Evolutionary conservation across 176 grass and related monocot genomes (phyloP).

Genomic region (Aegilops bicornis): DNA sequence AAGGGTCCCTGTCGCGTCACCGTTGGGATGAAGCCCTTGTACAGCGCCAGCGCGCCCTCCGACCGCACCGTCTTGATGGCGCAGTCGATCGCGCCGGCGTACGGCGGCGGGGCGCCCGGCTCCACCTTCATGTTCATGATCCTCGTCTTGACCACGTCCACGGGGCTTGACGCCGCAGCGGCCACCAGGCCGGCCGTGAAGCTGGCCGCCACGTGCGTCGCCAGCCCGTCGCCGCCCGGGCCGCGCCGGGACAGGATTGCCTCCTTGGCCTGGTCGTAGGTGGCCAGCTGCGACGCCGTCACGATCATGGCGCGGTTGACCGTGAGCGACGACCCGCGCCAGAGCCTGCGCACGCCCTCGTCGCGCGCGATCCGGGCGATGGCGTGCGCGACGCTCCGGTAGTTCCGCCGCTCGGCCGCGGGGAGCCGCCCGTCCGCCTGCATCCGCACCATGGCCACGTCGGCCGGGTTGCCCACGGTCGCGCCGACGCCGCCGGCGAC

Average conservation of each 20-base stretch:
- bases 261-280: constrained; percentile 89
- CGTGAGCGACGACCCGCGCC: constrained; percentile 79
- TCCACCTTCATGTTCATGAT: constrained; percentile 94
- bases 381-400: constrained; percentile 77
- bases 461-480: constrained; percentile 85
- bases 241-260: constrained; percentile 59
- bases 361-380: constrained; percentile 66
- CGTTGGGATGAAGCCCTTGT: constrained; percentile 95
- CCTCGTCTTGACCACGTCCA: constrained; percentile 81
- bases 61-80: constrained; percentile 69
- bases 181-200: constrained; percentile 74
- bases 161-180: constrained; percentile 67
- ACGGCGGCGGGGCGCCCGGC: constrained; percentile 49
- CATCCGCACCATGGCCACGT: constrained; percentile 98
- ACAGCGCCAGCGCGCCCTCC: constrained; percentile 72
- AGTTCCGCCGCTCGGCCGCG: constrained; percentile 74
- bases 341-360: constrained; percentile 79
- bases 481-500: constrained; percentile 78
- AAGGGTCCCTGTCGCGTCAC: constrained; percentile 91
- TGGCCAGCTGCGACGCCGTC: constrained; percentile 83
- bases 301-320: constrained; percentile 97
- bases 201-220: constrained; percentile 73
- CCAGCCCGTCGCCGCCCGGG: constrained; percentile 47
- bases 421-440: constrained; percentile 89
- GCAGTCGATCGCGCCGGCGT: constrained; percentile 83